Base-by-base conservation (phyloP, 2,329 filamentous ascomycete species). In the Venturia asperata region DNA sequence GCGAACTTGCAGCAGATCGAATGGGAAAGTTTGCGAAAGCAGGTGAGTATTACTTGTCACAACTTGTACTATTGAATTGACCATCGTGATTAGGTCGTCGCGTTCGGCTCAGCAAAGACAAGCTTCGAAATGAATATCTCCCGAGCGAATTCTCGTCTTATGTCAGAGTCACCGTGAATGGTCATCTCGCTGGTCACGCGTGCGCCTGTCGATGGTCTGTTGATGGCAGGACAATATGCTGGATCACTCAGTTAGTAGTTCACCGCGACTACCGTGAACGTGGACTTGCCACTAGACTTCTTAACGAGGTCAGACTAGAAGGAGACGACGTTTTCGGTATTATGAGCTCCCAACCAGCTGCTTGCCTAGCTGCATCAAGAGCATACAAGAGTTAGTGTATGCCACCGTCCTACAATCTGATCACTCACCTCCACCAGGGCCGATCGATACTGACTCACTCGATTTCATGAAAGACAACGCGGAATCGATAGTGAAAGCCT, bases 181-280 rank as follows among this genome's bases (percentile, higher is more conserved):
- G 69, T 63, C 62, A 66, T 30, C 71, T 75, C 66, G 71, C 71
- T 67, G 75, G 75, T 30, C 70, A 77, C 66, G 74, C 71, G 47
- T 75, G 77, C 62, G 72, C 72, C 42, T 76, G 74, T 63, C 72
- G 74, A 63, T 78, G 74, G 76, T 67, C 65, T 30, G 68, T 69
- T 66, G 64, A 73, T 62, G 69, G 68, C 56, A 72, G 68, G 66
- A 69, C 56, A 62, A 67, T 78, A 24, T 78, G 74, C 68, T 79
- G 76, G 76, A 68, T 79, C 65, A 78, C 77, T 76, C 47, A 79
- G 68, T 70, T 79, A 55, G 76, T 78, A 21, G 74, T 79, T 19
- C 67, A 74, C 65, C 68, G 56, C 30, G 68, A 73, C 42, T 76
- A 74, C 67, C 74, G 77, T 62, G 71, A 74, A 66, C 74, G 70